Evolutionary conservation across 2,329 filamentous ascomycete genomes (phyloP).

Genomic region (Aspergillus oerlinghausenensis): DNA sequence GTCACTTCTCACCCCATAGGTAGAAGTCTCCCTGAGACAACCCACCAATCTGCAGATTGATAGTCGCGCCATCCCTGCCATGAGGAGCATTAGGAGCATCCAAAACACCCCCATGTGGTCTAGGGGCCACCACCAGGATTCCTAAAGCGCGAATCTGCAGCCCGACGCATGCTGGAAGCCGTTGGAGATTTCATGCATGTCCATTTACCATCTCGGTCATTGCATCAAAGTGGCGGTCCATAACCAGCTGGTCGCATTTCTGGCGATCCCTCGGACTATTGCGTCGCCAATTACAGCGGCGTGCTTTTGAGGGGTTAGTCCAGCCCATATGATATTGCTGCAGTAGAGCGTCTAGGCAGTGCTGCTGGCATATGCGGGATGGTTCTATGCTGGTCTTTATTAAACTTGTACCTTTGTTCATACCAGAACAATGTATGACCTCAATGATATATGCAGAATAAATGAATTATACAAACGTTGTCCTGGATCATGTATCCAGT

Average conservation of each 20-base stretch:
- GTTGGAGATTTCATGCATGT: not conserved
- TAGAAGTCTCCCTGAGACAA: not conserved
- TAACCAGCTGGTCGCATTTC: not conserved
- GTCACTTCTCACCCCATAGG: not conserved
- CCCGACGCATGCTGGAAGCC: not conserved
- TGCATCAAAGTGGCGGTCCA: not conserved
- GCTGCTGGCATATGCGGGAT: not conserved
- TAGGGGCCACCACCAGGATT: not conserved
- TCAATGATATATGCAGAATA: too few relatives aligned
- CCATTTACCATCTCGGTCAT: not conserved
- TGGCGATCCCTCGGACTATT: not conserved
- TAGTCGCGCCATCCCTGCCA: not conserved
- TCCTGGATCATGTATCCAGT: not conserved
- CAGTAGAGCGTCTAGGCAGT: not conserved
- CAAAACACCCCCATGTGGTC: not conserved
- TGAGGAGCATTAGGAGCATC: not conserved
- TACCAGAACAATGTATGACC: too few relatives aligned
- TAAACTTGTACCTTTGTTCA: too few relatives aligned
- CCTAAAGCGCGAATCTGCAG: not conserved
- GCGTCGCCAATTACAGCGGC: not conserved
- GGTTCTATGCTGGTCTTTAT: too few relatives aligned
- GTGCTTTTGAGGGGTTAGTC: not conserved
- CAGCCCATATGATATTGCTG: not conserved
- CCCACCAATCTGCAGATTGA: not conserved
- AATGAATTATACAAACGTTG: too few relatives aligned